Base-by-base conservation (phyloP, 2,329 filamentous ascomycete species). In the Fusarium secorum region DNA sequence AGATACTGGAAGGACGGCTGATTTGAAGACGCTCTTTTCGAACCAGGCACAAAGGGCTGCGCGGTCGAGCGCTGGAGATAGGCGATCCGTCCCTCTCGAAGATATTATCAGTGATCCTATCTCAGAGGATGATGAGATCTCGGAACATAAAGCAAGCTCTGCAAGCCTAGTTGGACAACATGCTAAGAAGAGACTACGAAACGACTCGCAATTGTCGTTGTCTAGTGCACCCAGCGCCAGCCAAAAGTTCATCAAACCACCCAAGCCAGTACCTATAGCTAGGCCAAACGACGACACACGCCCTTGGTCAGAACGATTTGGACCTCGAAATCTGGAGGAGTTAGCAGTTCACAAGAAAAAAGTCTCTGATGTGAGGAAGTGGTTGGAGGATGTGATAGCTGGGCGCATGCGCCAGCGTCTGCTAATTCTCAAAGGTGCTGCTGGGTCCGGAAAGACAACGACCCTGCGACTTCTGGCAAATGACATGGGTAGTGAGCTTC, bases 301-400 rank as follows among this genome's bases (percentile, higher is more conserved):
- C 56, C 94, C 95, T 6, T 98, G 95, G 95, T 92, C 92, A 20
- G 95, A 98, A 74, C 89, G 90, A 73, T 98, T 94, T 79, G 90
- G 88, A 4, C 95, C 95, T 0, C 76, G 79, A 5, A 91, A 88
- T 73, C 79, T 98, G 17, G 90, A 94, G 20, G 95, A 98, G 81
- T 84, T 99, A 48, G 95, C 92, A 0, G 95, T 99, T 22, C 95
- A 99, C 80, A 98, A 97, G 83, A 96, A 89, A 75, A 99, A 99
- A 80, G 93, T 98, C 10, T 83, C 89, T 4, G 95, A 98, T 81
- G 95, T 98, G 48, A 88, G 90, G 64, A 86, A 83, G 64, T 98
- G 96, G 95, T 83, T 99, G 36, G 89, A 92, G 45, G 88, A 91
- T 76, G 93, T 94, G 22, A 87, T 94, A 68, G 79, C 81, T 30